phyloP scores from a whole-genome alignment of 495 filamentous ascomycete species.

The Haplographium delicatum region DNA sequence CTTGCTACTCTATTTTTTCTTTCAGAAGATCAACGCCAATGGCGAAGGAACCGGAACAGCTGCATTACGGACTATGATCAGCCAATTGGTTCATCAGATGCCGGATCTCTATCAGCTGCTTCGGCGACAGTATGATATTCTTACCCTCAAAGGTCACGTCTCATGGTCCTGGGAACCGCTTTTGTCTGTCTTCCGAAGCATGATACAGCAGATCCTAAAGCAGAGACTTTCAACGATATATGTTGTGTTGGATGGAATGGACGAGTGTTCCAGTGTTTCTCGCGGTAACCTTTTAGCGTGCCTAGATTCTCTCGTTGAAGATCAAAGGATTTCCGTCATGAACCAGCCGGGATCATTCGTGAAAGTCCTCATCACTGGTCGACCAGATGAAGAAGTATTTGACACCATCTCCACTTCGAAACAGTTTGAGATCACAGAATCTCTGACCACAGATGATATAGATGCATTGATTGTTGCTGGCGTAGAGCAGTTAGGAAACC shows the following conservation, averaged over 20 bases:
- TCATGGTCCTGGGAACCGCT: slow-evolving; percentile 9
- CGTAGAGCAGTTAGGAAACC: neutral
- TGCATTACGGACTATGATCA: slow-evolving; percentile 5
- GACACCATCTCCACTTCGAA: neutral
- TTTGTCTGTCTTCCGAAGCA: neutral
- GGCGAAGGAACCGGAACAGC: neutral
- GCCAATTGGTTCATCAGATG: slow-evolving; percentile 4
- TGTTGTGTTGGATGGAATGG: slow-evolving; percentile 1
- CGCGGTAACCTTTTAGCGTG: neutral
- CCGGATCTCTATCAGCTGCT: neutral
- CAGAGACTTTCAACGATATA: neutral
- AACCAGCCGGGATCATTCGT: neutral
- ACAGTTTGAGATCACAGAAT: slow-evolving; percentile 5
- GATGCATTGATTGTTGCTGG: neutral
- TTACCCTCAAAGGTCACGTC: neutral
- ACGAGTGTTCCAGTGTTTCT: slow-evolving; percentile 2
- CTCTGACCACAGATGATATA: slow-evolving; percentile 2
- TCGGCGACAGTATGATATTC: neutral
- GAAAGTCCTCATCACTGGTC: slow-evolving; percentile 3
- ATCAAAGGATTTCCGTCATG: neutral
- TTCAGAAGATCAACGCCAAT: neutral
- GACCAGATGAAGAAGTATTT: slow-evolving; percentile 7
- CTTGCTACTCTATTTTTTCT: slow-evolving; percentile 3
- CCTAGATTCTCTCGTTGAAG: neutral
- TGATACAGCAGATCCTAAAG: neutral